Evolutionary conservation across 1,139 yeast species (phyloP).

Genomic region (Candida sp.): DNA sequence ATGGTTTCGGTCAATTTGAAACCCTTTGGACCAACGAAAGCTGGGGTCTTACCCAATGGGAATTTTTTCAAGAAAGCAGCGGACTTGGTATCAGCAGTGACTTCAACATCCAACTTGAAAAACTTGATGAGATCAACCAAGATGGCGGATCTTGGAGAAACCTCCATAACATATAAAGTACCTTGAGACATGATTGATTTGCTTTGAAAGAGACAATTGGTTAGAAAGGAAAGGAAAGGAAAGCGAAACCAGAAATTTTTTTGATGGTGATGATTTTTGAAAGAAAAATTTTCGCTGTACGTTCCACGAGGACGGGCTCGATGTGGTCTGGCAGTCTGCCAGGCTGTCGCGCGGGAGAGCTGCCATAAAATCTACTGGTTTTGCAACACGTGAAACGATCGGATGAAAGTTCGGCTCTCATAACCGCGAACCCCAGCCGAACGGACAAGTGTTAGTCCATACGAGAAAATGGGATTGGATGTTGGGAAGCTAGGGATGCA

Average conservation of each 20-base stretch:
- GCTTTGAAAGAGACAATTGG: neutral
- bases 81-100: conserved; percentile 40
- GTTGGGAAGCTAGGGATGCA: too few species aligned
- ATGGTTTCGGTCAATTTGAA: conserved; percentile 77
- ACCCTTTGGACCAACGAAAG: conserved; percentile 82
- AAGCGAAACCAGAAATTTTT: neutral
- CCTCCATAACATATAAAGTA: conserved; percentile 52
- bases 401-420: too few species aligned
- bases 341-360: too few species aligned
- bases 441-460: too few species aligned
- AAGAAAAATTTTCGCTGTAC: too few species aligned
- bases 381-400: neutral
- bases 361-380: too few species aligned
- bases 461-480: too few species aligned
- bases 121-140: conserved; percentile 48
- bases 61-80: conserved; percentile 52
- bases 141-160: conserved; percentile 57
- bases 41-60: conserved; percentile 80
- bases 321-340: too few species aligned
- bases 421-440: too few species aligned
- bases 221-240: neutral
- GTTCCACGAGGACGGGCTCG: too few species aligned
- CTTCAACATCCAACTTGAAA: conserved; percentile 69
- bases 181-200: conserved; percentile 60
- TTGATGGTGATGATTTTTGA: neutral